phyloP scores from a whole-genome alignment of 1,139 yeast genomes.

The Scheffersomyces titani region DNA sequence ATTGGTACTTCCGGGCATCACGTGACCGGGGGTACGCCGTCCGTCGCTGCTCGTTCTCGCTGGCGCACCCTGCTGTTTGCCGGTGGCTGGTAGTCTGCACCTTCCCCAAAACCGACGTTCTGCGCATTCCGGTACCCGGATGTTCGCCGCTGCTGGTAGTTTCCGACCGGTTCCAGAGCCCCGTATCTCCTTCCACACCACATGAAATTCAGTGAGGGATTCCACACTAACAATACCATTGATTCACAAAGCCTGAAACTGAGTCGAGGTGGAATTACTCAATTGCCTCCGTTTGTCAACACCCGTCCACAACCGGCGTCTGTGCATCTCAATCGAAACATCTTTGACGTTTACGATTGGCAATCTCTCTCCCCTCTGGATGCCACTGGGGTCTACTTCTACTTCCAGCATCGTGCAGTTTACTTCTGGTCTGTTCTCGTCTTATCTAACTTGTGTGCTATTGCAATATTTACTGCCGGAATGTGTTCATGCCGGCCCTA shows the following conservation, averaged over 20 bases:
- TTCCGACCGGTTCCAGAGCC: not conserved
- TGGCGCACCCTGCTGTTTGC: too few relatives aligned
- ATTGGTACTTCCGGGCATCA: not conserved
- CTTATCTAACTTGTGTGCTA: not conserved
- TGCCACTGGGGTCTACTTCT: too few relatives aligned
- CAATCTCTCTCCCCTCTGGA: too few relatives aligned
- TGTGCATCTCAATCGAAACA: not conserved
- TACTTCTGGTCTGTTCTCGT: not conserved
- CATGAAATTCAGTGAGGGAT: constrained; percentile 3
- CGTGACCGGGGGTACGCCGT: not conserved
- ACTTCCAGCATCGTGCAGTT: too few relatives aligned
- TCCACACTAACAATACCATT: not conserved
- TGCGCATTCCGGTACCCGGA: not conserved
- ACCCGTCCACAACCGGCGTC: not conserved
- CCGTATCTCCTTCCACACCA: constrained; percentile 1
- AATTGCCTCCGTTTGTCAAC: not conserved
- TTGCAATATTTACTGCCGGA: not conserved
- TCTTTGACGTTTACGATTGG: not conserved
- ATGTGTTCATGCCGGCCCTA: not conserved
- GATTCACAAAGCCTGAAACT: not conserved
- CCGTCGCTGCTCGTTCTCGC: not conserved
- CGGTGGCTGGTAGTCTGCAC: not conserved
- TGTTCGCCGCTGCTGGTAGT: not conserved
- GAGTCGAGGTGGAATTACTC: not conserved
- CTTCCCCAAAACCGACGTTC: not conserved